Base-by-base conservation (phyloP, 768 basidiomycete species). In the Suillus tomentosus region DNA sequence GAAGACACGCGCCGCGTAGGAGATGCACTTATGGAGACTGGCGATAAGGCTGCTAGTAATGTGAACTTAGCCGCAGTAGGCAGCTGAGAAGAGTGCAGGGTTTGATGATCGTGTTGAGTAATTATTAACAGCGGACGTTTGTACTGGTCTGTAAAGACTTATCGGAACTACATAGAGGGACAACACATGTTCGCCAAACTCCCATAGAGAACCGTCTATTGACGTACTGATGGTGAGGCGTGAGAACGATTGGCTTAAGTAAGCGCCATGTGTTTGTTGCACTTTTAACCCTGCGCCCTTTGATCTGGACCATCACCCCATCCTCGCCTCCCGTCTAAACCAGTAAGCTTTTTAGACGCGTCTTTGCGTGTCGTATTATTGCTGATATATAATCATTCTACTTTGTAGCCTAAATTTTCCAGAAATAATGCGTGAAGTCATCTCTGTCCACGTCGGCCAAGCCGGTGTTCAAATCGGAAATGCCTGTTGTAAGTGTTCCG, bases 381-480 rank as follows among this genome's bases (percentile, higher is more conserved):
- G 60, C 68, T 61, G 66, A 58, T 51, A 1, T 40, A 3, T 2
- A 27, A 47, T 43, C 24, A 56, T 17, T 54, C n/a, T 43, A 37
- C 14, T 43, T 40, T 40, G 5, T 31, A 71, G 70, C 61, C 9
- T 60, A 68, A 53, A 64, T 39, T 36, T 48, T 22, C 45, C 61
- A 62, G 62, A 69, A 71, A 82, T 73, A 78, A 94, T 94, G 92
- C 90, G 92, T 84, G 92, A 94, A 90, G 95, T 98, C 79, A 96
- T 97, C 84, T 96, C 94, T 70, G 85, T 98, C 76, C 95, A 98
- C 81, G 96, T 99, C 77, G 96, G 96, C 74, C 97, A 99, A 84
- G 97, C 96, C 75, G 95, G 95, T 88, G 91, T 93, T 72, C 93
- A 95, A 84, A 92, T 95, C 73, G 96, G 96, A 75, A 99, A 99